These are phyloP conservation scores for Golubevia sp. DNA, from an alignment of 1,284 basidiomycete genomes.

Conservation along the genomic window DNA sequence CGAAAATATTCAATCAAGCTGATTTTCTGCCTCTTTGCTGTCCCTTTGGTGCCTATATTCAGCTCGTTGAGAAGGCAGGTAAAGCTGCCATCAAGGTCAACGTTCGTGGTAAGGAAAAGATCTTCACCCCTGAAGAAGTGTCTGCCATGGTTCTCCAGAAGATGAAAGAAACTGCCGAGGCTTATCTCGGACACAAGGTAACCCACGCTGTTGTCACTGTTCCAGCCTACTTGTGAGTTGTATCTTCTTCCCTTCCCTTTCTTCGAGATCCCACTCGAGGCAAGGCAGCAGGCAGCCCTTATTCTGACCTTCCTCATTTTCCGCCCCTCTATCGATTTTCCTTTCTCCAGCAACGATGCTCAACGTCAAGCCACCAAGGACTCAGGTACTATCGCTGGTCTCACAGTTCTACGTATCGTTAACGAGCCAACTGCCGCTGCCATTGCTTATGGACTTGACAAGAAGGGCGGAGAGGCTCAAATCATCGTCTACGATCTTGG, in stretches of 20 bases:
- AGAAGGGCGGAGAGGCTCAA: slow-evolving; percentile 85
- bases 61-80: neutral
- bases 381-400: slow-evolving; percentile 93
- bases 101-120: slow-evolving; percentile 40
- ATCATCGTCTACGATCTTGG: slow-evolving; percentile 99
- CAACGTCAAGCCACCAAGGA: slow-evolving; percentile 99
- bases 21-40: neutral
- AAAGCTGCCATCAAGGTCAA: slow-evolving; percentile 49
- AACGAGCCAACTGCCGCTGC: slow-evolving; percentile 96
- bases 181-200: slow-evolving; percentile 93
- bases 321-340: slow-evolving; percentile 62
- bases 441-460: slow-evolving; percentile 97
- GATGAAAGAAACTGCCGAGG: slow-evolving; percentile 99
- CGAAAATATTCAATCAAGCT: neutral
- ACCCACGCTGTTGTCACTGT: slow-evolving; percentile 98
- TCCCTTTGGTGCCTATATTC: no score
- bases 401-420: slow-evolving; percentile 95
- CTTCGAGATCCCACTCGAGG: neutral
- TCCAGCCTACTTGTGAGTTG: slow-evolving; percentile 71
- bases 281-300: neutral
- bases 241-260: slow-evolving; percentile 3
- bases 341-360: slow-evolving; percentile 98
- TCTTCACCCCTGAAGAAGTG: slow-evolving; percentile 76
- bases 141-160: slow-evolving; percentile 92
- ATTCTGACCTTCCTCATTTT: neutral